phyloP scores from a whole-genome alignment of 805 yeast genomes.

The Saccharomycopsis fodiens region DNA sequence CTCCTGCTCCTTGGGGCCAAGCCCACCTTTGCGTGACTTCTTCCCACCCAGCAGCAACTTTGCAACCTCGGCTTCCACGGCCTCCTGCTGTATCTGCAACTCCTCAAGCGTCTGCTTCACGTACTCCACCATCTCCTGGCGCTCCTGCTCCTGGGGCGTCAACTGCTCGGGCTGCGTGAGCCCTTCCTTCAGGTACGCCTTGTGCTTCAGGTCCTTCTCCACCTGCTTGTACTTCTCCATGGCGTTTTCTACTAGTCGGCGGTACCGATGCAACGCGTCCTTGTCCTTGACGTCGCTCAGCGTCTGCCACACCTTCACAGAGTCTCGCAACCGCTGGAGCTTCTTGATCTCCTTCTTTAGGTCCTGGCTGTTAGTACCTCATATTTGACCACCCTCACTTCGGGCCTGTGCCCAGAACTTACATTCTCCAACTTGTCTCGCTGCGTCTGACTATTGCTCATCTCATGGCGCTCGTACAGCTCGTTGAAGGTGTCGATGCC shows the following conservation, averaged over 20 bases:
- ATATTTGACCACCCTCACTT: background rate
- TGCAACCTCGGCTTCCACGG: slow-evolving; percentile 18
- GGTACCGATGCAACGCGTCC: slow-evolving; percentile 23
- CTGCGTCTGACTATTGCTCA: slow-evolving; percentile 64
- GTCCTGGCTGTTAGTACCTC: slow-evolving; percentile 11
- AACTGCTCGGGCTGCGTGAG: slow-evolving; percentile 36
- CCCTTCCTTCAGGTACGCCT: slow-evolving; percentile 92
- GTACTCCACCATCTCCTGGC: slow-evolving; percentile 39
- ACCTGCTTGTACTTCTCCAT: slow-evolving; percentile 96
- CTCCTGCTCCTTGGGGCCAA: slow-evolving; percentile 48
- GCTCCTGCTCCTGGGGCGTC: slow-evolving; percentile 18
- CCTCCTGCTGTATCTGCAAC: slow-evolving; percentile 18
- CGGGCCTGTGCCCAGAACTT: too few relatives aligned
- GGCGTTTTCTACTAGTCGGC: slow-evolving; percentile 40
- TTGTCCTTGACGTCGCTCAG: slow-evolving; percentile 89
- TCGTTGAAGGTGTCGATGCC: slow-evolving; percentile 50
- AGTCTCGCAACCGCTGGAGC: slow-evolving; percentile 88
- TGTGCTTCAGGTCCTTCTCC: slow-evolving; percentile 87
- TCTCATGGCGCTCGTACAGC: slow-evolving; percentile 46
- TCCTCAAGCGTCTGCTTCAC: slow-evolving; percentile 37
- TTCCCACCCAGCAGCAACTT: slow-evolving; percentile 10
- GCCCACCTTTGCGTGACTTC: slow-evolving; percentile 15
- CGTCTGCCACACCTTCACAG: slow-evolving; percentile 88
- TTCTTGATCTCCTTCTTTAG: slow-evolving; percentile 92
- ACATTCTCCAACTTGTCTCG: slow-evolving; percentile 76